Conservation (phyloP, 495 filamentous ascomycete species). For the Ascodesmis nigricans region DNA sequence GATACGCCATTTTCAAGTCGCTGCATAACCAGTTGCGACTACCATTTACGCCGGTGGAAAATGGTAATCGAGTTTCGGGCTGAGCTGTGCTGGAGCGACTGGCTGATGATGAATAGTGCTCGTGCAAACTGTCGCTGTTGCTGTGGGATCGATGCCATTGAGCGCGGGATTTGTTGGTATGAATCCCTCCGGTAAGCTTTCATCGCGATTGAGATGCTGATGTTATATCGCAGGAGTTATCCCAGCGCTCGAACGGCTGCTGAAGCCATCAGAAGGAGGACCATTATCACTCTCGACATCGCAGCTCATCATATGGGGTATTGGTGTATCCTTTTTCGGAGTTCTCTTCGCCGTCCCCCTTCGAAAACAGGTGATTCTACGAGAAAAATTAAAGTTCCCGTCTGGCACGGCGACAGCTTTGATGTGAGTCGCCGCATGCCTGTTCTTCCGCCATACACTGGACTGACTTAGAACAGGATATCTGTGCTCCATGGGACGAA, state of each 20-base stretch:
- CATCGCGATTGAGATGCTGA: background rate
- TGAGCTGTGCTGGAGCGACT: too few relatives aligned
- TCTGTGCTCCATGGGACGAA: constrained; percentile 10
- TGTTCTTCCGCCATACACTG: too few relatives aligned
- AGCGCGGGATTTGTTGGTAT: constrained; percentile 75
- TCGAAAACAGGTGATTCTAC: constrained; percentile 69
- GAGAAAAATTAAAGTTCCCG: constrained; percentile 81
- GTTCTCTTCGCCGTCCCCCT: constrained; percentile 86
- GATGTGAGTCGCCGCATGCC: constrained; percentile 57
- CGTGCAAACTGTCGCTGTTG: constrained; percentile 86
- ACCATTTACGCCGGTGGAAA: constrained; percentile 86
- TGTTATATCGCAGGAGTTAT: constrained; percentile 28
- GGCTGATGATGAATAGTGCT: constrained; percentile 29
- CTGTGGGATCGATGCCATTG: constrained; percentile 90
- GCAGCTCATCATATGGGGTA: constrained; percentile 66
- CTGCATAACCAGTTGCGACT: constrained; percentile 44
- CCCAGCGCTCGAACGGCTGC: constrained; percentile 70
- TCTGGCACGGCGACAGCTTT: constrained; percentile 87
- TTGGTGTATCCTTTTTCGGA: constrained; percentile 86
- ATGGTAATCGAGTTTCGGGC: constrained; percentile 29
- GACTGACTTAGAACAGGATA: constrained; percentile 41
- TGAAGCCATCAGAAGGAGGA: constrained; percentile 53
- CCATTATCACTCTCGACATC: constrained; percentile 47
- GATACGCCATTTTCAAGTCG: constrained; percentile 86
- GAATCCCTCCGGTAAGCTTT: constrained; percentile 27